Evolutionary conservation across 441 rosid genomes (phyloP).

Genomic region (Breynia disticha): DNA sequence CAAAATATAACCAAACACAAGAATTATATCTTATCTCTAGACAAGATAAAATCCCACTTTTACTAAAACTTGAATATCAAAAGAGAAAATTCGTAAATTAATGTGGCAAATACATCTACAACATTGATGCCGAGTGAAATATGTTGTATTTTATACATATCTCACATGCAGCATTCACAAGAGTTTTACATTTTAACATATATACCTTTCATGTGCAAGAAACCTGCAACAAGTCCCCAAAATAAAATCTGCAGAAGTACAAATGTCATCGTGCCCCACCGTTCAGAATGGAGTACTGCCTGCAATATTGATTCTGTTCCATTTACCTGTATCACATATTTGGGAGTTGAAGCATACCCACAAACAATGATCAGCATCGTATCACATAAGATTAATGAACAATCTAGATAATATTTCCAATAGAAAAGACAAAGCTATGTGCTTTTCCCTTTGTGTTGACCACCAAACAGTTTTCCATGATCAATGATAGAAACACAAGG

Average conservation of each 20-base stretch:
- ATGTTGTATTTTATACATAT: not conserved
- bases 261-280: conserved; percentile 45
- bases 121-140: not conserved
- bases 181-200: conserved; percentile 27
- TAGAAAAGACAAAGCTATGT: too few relatives aligned
- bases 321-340: conserved; percentile 32
- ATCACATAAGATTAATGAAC: too few relatives aligned
- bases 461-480: too few relatives aligned
- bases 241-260: conserved; percentile 41
- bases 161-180: not conserved
- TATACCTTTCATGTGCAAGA: conserved; percentile 36
- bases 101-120: not conserved
- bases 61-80: not conserved
- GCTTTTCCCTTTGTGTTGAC: too few relatives aligned
- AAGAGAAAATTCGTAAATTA: too few relatives aligned
- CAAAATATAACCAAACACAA: too few relatives aligned
- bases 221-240: conserved; percentile 43
- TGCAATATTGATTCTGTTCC: conserved; percentile 28
- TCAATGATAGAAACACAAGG: too few relatives aligned
- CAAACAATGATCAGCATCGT: not conserved
- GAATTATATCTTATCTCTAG: too few relatives aligned
- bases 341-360: conserved; percentile 4
- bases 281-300: conserved; percentile 26
- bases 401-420: too few relatives aligned
- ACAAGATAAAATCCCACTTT: too few relatives aligned